These are phyloP conservation scores for Cryphonectria parasitica DNA, from an alignment of 2,329 filamentous ascomycete genomes.

Conservation along the genomic window DNA sequence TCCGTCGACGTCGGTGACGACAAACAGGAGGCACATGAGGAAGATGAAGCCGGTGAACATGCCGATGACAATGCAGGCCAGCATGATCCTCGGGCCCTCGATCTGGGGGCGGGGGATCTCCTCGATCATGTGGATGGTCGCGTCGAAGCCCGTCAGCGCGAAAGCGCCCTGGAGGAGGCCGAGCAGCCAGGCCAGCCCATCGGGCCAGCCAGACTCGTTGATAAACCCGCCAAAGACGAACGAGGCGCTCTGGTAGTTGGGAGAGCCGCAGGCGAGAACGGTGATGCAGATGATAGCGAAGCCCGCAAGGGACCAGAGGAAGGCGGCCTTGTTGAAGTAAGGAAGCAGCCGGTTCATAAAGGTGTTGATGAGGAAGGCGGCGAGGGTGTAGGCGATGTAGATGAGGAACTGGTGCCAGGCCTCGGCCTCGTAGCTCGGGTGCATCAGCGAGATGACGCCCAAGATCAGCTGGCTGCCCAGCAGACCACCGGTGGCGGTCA, in stretches of 20 bases:
- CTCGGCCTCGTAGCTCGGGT: slow-evolving; percentile 59
- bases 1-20: slow-evolving; percentile 58
- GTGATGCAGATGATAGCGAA: slow-evolving; percentile 74
- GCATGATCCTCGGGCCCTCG: slow-evolving; percentile 68
- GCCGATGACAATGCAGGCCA: slow-evolving; percentile 66
- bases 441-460: slow-evolving; percentile 65
- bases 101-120: slow-evolving; percentile 58
- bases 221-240: slow-evolving; percentile 72
- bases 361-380: slow-evolving; percentile 67
- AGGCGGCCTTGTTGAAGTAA: slow-evolving; percentile 68
- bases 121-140: slow-evolving; percentile 58
- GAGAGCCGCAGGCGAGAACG: slow-evolving; percentile 66
- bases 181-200: slow-evolving; percentile 64
- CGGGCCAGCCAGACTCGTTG: slow-evolving; percentile 71
- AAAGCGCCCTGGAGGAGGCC: slow-evolving; percentile 58
- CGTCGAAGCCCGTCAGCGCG: slow-evolving; percentile 56
- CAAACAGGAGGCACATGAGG: slow-evolving; percentile 64
- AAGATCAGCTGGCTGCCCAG: slow-evolving; percentile 70
- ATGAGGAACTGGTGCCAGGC: slow-evolving; percentile 76
- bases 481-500: slow-evolving; percentile 70
- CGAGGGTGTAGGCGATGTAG: slow-evolving; percentile 66
- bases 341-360: slow-evolving; percentile 67
- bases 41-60: slow-evolving; percentile 58
- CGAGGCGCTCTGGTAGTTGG: slow-evolving; percentile 63
- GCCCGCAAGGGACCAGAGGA: slow-evolving; percentile 71